phyloP scores from a whole-genome alignment of 768 basidiomycete genomes.

The Russula sp. region DNA sequence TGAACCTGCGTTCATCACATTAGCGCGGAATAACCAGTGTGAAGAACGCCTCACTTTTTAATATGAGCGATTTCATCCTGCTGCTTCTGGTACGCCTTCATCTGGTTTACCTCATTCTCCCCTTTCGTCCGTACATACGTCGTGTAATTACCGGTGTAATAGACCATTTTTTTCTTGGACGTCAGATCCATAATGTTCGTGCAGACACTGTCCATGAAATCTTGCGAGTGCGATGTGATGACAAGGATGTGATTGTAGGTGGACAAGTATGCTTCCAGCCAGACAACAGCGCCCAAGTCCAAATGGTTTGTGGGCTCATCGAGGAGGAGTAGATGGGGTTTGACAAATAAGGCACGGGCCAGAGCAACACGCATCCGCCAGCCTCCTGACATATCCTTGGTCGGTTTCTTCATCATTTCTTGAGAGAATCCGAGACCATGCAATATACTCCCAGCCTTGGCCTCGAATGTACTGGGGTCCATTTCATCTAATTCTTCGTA shows the following conservation, averaged over 20 bases:
- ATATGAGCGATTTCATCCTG: slow-evolving; percentile 98
- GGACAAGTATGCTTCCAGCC: slow-evolving; percentile 96
- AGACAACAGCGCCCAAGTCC: slow-evolving; percentile 96
- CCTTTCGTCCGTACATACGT: slow-evolving; percentile 94
- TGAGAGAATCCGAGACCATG: slow-evolving; percentile 92
- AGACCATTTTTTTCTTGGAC: slow-evolving; percentile 84
- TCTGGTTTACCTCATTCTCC: slow-evolving; percentile 99
- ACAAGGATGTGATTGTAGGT: slow-evolving; percentile 99
- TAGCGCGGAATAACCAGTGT: slow-evolving; percentile 1
- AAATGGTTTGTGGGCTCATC: slow-evolving; percentile 93
- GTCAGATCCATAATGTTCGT: slow-evolving; percentile 98
- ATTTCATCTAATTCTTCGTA: slow-evolving; percentile 98
- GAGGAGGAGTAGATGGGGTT: slow-evolving; percentile 91
- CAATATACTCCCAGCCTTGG: slow-evolving; percentile 93
- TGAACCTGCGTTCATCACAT: slow-evolving; percentile 59
- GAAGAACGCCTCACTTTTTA: slow-evolving; percentile 68
- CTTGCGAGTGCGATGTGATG: slow-evolving; percentile 97
- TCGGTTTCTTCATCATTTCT: slow-evolving; percentile 93
- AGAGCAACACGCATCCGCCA: slow-evolving; percentile 99
- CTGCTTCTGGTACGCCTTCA: slow-evolving; percentile 99
- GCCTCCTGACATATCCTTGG: slow-evolving; percentile 98
- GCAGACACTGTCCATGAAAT: slow-evolving; percentile 98
- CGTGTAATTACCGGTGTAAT: slow-evolving; percentile 95
- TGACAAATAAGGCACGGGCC: slow-evolving; percentile 92
- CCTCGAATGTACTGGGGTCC: slow-evolving; percentile 93